Percentiles rank a stretch among this genome's conserved stretches.
phyloP scores from a whole-genome alignment of 108 stramenopile genomes.

The Seminavis robusta region DNA sequence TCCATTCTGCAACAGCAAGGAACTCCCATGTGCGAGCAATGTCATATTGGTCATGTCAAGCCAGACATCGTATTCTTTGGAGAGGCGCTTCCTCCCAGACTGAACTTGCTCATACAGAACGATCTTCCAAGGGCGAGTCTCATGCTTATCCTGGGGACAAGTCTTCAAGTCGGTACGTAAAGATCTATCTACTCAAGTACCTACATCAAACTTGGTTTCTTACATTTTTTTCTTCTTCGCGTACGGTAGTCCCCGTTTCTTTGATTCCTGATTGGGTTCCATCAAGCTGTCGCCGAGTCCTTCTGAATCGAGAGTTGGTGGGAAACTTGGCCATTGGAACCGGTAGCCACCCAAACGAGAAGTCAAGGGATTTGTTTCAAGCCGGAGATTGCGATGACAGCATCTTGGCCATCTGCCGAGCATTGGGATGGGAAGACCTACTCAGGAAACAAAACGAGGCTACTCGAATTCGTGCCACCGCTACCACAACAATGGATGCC shows the following conservation, averaged over 20 bases:
- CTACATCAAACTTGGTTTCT: background rate
- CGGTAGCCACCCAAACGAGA: too few relatives aligned
- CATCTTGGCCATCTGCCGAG: constrained; percentile 35
- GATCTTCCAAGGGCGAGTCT: constrained; percentile 68
- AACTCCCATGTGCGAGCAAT: constrained; percentile 59
- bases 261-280: constrained; percentile 69
- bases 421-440: constrained; percentile 77
- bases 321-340: constrained; percentile 45
- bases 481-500: too few relatives aligned
- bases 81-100: constrained; percentile 74
- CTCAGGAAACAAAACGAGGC: constrained; percentile 25
- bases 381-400: constrained; percentile 83
- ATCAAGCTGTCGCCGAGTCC: constrained; percentile 36
- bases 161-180: constrained; percentile 79
- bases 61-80: constrained; percentile 98
- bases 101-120: constrained; percentile 38
- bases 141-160: constrained; percentile 86
- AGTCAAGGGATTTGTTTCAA: constrained; percentile 65
- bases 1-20: constrained; percentile 53
- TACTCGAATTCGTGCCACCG: too few relatives aligned
- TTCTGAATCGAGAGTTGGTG: constrained; percentile 75
- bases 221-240: background rate
- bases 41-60: constrained; percentile 80
- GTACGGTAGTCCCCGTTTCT: constrained; percentile 55
- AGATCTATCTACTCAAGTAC: constrained; percentile 28